Base-by-base conservation (phyloP, 2,329 filamentous ascomycete species). In the Pseudocercospora fuligena region DNA sequence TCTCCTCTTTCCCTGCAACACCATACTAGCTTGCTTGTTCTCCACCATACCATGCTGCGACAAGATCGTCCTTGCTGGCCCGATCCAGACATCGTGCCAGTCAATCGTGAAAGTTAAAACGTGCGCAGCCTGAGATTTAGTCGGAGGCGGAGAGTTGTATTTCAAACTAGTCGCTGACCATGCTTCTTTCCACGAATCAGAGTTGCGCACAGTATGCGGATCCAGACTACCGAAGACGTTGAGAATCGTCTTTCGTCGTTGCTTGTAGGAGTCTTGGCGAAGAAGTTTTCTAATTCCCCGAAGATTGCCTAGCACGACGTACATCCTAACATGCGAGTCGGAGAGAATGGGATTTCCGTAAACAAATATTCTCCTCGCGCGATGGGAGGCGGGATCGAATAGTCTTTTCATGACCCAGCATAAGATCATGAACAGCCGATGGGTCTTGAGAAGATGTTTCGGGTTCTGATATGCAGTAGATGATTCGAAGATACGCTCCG, bases 81-180 rank as follows among this genome's bases (percentile, higher is more conserved):
- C 60, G 43, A 66, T 63, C 64, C 60, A 66, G 12, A 66, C 31
- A 14, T 63, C 54, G 14, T 66, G 64, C 43, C 61, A 66, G 43
- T 36, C 64, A 21, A 66, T 61, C 12, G 29, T 27, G 16, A 47
- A 19, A 21, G 53, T 49, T 5, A 43, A 47, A 9, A 59, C 53
- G 16, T 29, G 31, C 6, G 57, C 14, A 2, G 64, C 36, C 25
- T 33, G 12, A 8, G 51, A 0, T 14, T 36, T 43, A 3, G 46
- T 23, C 47, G 23, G 19, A 12, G 47, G 4, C 1, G 19, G 19
- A 25, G 19, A 3, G 8, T 11, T 14, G 12, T 23, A 51, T 1
- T 4, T 25, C 12, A 51, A 5, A 25, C 47, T 51, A 9, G 8
- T 25, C 47, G 5, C 8, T 6, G 12, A 3, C 47, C 47, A 51